Evolutionary conservation across 441 rosid genomes (phyloP), one percentile per base, ranked within the genome.

Genomic region (Adansonia madagascariensis): DNA sequence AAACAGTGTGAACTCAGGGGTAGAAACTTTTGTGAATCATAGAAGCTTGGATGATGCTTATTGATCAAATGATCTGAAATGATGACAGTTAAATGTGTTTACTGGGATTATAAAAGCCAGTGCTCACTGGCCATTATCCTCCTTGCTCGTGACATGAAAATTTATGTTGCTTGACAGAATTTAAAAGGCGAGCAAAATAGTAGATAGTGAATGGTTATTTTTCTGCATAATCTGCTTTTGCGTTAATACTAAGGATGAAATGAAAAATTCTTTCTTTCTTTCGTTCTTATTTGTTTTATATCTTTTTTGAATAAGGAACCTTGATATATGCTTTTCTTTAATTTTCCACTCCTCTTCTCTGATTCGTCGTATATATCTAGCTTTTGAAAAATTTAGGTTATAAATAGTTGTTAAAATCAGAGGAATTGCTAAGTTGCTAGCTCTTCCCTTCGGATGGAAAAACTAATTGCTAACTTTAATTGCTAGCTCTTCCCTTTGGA

Each of bases 1-100:
- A 62, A 62, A 31, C 4, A 18, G 15, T 3, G 6, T 7, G 17
- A 8, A 24, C 18, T 70, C 59, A 1, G 8, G 20, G 1, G 44
- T 15, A 14, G 31, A 74, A 46, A 62, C 68, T 46, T 61, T 60
- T 15, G 77, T 74, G n/a, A 74, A 74, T 44, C 77, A 74, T 15
- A 74, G 70, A 50, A 74, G 52, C 4, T 35, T 35, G 39, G 39
- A 35, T 35, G 39, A 35, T 35, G 39, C 39, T 35, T 12, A 41
- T 11, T 73, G 47, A 50, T 46, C 3, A 4, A 44, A 67, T 43
- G 35, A 47, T 43, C 55, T 7, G 6, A 22, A 57, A 57, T 20
- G 62, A 57, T 20, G 64, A 22, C 64, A 22, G 14, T 7, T 22
- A 22, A 15, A 59, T 22, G 15, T 22, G 4, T 9, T 59, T 59